A percentile compares a stretch with the other conserved stretches of the same genome.
Evolutionary conservation across 305 asterid species (phyloP).

Genomic region (Fraxinus dipetala): DNA sequence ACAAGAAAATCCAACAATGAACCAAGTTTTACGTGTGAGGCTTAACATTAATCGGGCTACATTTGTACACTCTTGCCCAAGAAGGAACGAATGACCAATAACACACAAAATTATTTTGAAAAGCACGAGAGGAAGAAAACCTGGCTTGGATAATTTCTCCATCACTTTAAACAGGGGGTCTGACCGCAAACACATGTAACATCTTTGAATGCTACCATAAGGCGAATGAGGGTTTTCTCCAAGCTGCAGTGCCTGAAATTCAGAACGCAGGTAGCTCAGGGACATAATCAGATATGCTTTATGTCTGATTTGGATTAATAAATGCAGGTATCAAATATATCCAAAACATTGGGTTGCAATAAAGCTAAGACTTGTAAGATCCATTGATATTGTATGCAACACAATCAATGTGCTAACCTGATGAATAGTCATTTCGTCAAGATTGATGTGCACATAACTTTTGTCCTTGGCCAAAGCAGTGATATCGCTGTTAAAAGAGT

Average conservation of each 20-base stretch:
- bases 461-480: constrained; percentile 90
- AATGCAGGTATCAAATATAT: background rate
- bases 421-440: constrained; percentile 77
- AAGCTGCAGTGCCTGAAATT: constrained; percentile 62
- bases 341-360: background rate
- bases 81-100: background rate
- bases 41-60: background rate
- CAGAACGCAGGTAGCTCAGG: background rate
- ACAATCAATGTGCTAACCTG: constrained; percentile 44
- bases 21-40: background rate
- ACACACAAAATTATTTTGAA: background rate
- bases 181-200: constrained; percentile 83
- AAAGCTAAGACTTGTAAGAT: background rate
- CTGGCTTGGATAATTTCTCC: constrained; percentile 84
- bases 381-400: background rate
- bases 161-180: constrained; percentile 67
- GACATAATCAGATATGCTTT: background rate
- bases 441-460: constrained; percentile 67
- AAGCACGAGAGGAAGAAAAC: constrained; percentile 27
- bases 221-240: constrained; percentile 67
- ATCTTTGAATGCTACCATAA: constrained; percentile 60
- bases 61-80: background rate
- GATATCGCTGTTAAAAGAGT: constrained; percentile 68
- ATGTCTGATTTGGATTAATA: background rate
- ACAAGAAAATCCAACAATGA: background rate